A percentile compares a stretch with the other conserved stretches of the same genome.
Conservation (phyloP, 345 rosid species). For the Eucalyptus pumila region DNA sequence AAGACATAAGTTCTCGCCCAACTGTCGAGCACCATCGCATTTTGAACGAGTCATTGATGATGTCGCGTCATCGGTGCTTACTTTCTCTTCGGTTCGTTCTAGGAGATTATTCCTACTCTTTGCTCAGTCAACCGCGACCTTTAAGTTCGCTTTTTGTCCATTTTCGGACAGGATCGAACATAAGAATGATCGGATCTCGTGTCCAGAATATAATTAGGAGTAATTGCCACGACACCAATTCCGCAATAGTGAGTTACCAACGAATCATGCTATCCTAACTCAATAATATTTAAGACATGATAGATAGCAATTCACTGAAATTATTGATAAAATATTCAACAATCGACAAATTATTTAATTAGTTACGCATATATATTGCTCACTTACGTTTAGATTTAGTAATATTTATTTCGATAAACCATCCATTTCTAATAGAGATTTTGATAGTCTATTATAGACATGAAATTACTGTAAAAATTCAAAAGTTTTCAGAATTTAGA, state of each 20-base stretch:
- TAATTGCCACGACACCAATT: not conserved
- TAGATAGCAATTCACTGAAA: rapidly evolving
- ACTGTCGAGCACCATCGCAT: not conserved
- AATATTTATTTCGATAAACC: not conserved
- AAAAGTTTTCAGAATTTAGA: not conserved
- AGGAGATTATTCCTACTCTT: not conserved
- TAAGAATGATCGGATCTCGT: not conserved
- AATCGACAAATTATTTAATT: not conserved
- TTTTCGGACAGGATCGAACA: not conserved
- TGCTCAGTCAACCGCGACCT: not conserved
- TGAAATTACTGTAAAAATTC: not conserved
- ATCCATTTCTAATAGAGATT: not conserved
- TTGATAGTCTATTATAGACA: not conserved
- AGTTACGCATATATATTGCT: rapidly evolving
- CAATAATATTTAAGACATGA: not conserved
- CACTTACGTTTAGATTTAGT: not conserved
- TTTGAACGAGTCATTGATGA: not conserved
- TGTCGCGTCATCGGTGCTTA: not conserved
- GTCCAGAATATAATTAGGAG: not conserved
- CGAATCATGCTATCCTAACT: not conserved
- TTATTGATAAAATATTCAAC: not conserved
- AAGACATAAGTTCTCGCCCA: not conserved
- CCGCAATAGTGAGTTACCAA: not conserved
- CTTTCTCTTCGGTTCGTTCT: not conserved
- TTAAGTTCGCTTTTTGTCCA: not conserved